A percentile compares a stretch with the other conserved stretches of the same genome.
These are phyloP conservation scores for Pittosporum tobira DNA, from an alignment of 129 eudicot species.

Conservation along the genomic window DNA sequence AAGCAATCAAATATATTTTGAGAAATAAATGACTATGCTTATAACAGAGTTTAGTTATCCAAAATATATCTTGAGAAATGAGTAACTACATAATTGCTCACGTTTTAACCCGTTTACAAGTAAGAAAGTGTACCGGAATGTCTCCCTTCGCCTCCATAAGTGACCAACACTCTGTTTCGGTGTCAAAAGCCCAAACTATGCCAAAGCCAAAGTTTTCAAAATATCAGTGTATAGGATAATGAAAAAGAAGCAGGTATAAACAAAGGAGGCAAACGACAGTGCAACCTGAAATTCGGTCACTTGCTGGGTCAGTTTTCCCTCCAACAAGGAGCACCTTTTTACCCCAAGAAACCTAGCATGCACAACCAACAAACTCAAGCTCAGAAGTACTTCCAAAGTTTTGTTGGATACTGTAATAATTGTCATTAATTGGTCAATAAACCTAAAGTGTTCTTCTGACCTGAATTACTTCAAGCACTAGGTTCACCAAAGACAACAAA, in stretches of 20 bases:
- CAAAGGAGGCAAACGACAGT: background rate
- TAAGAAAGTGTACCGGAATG: constrained; percentile 54
- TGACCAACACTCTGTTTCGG: constrained; percentile 90
- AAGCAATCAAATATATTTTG: background rate
- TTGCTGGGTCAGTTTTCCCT: constrained; percentile 72
- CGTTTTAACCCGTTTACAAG: background rate
- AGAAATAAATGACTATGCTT: constrained; percentile 7
- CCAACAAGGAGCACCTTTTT: constrained; percentile 85
- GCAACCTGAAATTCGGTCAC: constrained; percentile 81
- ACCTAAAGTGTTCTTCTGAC: background rate
- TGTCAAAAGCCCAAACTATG: constrained; percentile 93
- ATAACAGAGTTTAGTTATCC: background rate
- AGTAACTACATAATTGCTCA: background rate
- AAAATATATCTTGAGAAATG: background rate
- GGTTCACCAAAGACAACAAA: background rate
- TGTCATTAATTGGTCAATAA: background rate
- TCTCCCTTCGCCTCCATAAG: constrained; percentile 96
- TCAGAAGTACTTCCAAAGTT: background rate
- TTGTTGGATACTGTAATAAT: background rate
- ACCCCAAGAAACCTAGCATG: constrained; percentile 79
- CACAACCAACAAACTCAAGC: constrained; percentile 7
- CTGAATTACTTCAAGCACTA: background rate
- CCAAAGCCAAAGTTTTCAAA: constrained; percentile 17
- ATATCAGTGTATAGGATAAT: background rate
- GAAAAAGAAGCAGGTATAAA: constrained; percentile 3